phyloP scores from a whole-genome alignment of 805 yeast species.

The Monosporozyma solicola region DNA sequence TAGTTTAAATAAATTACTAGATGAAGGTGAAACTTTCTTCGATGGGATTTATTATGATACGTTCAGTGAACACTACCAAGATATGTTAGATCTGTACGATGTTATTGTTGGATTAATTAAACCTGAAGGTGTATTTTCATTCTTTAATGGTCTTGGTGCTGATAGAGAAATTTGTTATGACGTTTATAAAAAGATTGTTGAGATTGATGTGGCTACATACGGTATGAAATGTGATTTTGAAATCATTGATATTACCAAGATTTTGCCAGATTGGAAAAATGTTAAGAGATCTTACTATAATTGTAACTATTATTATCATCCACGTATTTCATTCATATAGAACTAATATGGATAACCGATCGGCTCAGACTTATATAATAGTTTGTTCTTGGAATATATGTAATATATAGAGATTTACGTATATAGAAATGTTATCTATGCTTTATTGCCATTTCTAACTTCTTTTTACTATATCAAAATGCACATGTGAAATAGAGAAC shows the following conservation, averaged over 20 bases:
- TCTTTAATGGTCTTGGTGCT: constrained; percentile 86
- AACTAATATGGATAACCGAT: background rate
- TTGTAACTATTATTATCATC: constrained; percentile 29
- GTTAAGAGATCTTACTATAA: constrained; percentile 30
- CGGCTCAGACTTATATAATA: background rate
- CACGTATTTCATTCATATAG: constrained; percentile 15
- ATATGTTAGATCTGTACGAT: constrained; percentile 81
- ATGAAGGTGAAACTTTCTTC: constrained; percentile 54
- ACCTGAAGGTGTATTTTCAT: constrained; percentile 78
- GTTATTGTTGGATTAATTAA: constrained; percentile 70
- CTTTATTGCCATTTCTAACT: background rate
- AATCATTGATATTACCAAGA: constrained; percentile 15
- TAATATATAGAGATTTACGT: background rate
- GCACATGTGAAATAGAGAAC: too few species aligned
- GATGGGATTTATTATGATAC: constrained; percentile 94
- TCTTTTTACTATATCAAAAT: background rate
- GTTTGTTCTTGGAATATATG: background rate
- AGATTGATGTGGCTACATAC: constrained; percentile 66
- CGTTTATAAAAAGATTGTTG: constrained; percentile 77
- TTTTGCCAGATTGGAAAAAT: constrained; percentile 26
- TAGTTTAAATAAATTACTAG: constrained; percentile 54
- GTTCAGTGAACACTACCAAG: constrained; percentile 82
- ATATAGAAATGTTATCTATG: background rate
- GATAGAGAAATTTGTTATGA: constrained; percentile 68
- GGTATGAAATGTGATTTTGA: constrained; percentile 61